phyloP scores from a whole-genome alignment of 2,329 filamentous ascomycete species.

The Allantophomopsis cytisporea region DNA sequence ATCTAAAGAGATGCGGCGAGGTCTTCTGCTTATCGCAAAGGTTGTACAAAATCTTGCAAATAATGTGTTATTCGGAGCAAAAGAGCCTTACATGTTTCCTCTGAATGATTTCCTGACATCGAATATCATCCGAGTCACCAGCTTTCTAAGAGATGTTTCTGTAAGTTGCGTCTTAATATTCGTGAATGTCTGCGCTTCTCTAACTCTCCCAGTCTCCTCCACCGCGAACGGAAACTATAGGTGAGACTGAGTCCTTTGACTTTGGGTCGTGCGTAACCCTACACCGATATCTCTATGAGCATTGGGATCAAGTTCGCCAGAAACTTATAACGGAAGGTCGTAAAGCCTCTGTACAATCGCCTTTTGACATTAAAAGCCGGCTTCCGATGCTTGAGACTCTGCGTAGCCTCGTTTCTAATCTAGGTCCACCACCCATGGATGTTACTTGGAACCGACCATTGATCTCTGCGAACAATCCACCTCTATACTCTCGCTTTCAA shows the following conservation, averaged over 20 bases:
- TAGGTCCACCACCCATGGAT: constrained; percentile 53
- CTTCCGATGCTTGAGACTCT: constrained; percentile 46
- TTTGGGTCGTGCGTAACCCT: constrained; percentile 59
- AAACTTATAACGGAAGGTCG: constrained; percentile 46
- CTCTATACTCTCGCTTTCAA: constrained; percentile 54
- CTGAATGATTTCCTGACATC: constrained; percentile 55
- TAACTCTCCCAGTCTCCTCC: constrained; percentile 27
- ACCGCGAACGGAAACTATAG: constrained; percentile 26
- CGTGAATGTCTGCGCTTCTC: not conserved
- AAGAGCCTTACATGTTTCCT: constrained; percentile 61
- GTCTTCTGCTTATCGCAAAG: constrained; percentile 55
- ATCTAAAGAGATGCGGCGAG: constrained; percentile 56
- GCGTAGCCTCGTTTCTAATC: constrained; percentile 47
- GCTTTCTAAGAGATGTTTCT: constrained; percentile 54
- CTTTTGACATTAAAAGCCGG: constrained; percentile 36
- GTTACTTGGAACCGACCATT: constrained; percentile 57
- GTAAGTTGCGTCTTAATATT: constrained; percentile 23
- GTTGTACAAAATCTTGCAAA: constrained; percentile 60
- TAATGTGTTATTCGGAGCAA: constrained; percentile 58
- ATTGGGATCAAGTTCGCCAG: constrained; percentile 57
- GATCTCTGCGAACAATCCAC: constrained; percentile 48
- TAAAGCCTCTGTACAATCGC: constrained; percentile 39
- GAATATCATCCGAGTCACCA: constrained; percentile 55
- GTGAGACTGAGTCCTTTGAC: constrained; percentile 41
- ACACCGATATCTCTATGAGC: constrained; percentile 56